Evolutionary conservation across 768 basidiomycete genomes (phyloP).

Genomic region (Lactarius psammicola): DNA sequence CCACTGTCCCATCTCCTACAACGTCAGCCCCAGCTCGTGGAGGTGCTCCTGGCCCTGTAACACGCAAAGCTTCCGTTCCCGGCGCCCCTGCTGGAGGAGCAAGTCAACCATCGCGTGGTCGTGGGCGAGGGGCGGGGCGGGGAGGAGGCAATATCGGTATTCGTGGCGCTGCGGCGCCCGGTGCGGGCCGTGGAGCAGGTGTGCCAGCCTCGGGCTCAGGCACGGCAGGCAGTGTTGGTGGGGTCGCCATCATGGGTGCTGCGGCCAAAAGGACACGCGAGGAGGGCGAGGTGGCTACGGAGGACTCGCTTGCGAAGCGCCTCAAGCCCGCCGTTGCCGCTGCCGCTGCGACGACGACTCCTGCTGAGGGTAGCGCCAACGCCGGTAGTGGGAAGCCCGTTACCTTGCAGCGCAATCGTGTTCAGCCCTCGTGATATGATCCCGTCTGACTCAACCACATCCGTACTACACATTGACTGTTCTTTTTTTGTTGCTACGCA

Average conservation of each 20-base stretch:
- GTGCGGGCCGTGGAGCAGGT: conserved; percentile 13
- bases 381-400: conserved; percentile 25
- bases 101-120: conserved; percentile 20
- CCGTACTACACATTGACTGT: not conserved
- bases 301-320: conserved; percentile 27
- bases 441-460: not conserved
- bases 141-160: conserved; percentile 20
- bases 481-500: no score
- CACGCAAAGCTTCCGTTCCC: conserved; percentile 15
- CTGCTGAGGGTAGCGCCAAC: not conserved
- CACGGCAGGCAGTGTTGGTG: not conserved
- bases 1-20: conserved; percentile 34
- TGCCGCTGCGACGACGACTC: not conserved
- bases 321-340: conserved; percentile 22
- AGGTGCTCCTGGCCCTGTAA: not conserved
- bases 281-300: conserved; percentile 20
- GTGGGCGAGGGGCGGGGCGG: conserved; percentile 23
- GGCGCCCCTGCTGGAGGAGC: not conserved
- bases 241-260: conserved; percentile 28
- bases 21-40: conserved; percentile 28
- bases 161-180: conserved; percentile 25
- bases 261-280: conserved; percentile 28
- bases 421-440: conserved; percentile 35
- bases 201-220: conserved; percentile 7
- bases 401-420: conserved; percentile 25